phyloP scores from a whole-genome alignment of 2,329 filamentous ascomycete species.

The Cytospora piceicola region DNA sequence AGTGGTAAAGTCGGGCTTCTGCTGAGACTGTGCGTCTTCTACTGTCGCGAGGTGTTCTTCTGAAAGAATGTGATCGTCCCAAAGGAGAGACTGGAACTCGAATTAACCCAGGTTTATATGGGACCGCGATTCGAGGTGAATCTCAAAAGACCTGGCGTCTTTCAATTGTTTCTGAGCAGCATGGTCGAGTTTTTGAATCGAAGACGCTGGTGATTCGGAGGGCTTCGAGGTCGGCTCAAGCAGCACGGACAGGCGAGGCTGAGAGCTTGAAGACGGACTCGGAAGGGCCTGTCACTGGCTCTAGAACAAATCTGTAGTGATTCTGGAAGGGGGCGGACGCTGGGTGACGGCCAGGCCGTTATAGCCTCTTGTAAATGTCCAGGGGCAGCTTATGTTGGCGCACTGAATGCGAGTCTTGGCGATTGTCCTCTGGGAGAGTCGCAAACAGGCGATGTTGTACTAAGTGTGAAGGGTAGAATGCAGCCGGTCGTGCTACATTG shows the following conservation, averaged over 20 bases:
- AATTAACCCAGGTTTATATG: conserved; percentile 14
- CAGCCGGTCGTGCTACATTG: conserved; percentile 27
- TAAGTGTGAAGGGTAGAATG: conserved; percentile 18
- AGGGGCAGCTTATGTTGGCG: conserved; percentile 14
- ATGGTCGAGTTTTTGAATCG: conserved; percentile 28
- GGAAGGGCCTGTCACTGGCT: background rate
- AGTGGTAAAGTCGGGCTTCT: conserved; percentile 11
- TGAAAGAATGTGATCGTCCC: conserved; percentile 12
- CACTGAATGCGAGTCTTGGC: conserved; percentile 13
- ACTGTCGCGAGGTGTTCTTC: background rate
- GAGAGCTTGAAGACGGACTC: background rate
- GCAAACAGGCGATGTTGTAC: conserved; percentile 17
- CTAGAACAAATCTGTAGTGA: background rate
- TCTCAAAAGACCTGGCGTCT: conserved; percentile 31
- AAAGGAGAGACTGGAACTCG: conserved; percentile 15
- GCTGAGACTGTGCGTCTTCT: background rate
- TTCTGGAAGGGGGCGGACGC: background rate
- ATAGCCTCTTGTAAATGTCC: conserved; percentile 6
- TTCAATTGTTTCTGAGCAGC: conserved; percentile 31
- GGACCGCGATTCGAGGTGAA: conserved; percentile 24
- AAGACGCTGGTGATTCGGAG: conserved; percentile 19
- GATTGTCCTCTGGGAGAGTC: conserved; percentile 13
- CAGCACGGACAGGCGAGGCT: background rate
- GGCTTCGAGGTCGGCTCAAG: conserved; percentile 10
- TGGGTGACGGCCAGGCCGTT: conserved; percentile 6